phyloP scores from a whole-genome alignment of 108 stramenopile species.

The Poteriospumella lacustris region DNA sequence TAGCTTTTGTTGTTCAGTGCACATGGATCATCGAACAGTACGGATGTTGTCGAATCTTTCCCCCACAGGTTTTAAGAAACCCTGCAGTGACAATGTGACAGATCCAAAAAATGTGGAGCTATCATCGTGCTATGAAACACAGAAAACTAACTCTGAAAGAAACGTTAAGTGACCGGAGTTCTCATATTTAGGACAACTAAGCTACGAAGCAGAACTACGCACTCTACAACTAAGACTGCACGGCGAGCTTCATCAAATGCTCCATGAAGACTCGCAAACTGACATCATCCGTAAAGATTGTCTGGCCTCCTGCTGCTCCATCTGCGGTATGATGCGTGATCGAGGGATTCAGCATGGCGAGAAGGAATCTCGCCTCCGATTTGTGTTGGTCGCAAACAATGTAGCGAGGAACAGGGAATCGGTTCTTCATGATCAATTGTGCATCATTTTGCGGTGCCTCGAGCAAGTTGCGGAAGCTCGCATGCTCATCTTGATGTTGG shows the following conservation, averaged over 20 bases:
- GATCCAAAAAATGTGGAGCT: no score
- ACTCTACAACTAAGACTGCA: conserved; percentile 42
- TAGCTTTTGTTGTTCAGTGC: no score
- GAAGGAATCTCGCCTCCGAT: conserved; percentile 92
- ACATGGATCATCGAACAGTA: no score
- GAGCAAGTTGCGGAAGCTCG: conserved; percentile 78
- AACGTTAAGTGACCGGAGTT: no score
- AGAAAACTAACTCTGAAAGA: no score
- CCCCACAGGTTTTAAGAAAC: no score
- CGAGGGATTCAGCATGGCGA: conserved; percentile 96
- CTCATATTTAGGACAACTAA: no score
- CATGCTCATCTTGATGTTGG: conserved; percentile 94
- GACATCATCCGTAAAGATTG: conserved; percentile 97
- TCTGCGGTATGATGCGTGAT: conserved; percentile 83
- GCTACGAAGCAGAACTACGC: no score
- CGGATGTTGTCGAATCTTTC: no score
- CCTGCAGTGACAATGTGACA: no score
- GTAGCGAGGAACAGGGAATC: conserved; percentile 93
- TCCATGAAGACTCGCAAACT: conserved; percentile 98
- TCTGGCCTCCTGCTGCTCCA: conserved; percentile 54
- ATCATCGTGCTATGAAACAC: no score
- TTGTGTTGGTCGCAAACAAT: conserved; percentile 99
- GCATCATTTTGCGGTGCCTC: conserved; percentile 94
- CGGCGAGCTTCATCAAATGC: conserved; percentile 70
- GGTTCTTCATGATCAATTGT: conserved; percentile 91